Conservation (phyloP, 805 yeast genomes). For the Nakazawaea molendinolei region DNA sequence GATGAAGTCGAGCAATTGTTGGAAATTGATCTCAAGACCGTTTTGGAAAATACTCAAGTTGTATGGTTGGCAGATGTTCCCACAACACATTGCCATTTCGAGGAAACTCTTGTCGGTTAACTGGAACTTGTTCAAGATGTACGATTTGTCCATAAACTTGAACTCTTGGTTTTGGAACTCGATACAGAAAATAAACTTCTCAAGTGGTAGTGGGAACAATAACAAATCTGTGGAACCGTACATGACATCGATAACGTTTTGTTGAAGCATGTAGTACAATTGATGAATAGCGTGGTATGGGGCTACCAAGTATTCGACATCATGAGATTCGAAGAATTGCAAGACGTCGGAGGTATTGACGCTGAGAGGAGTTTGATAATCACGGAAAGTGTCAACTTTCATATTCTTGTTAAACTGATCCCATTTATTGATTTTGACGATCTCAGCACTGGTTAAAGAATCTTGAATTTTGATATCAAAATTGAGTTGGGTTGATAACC, state of each 20-base stretch:
- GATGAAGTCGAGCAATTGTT: conserved; percentile 25
- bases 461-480: conserved; percentile 19
- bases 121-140: conserved; percentile 53
- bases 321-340: conserved; percentile 45
- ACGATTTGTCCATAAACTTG: conserved; percentile 53
- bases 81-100: conserved; percentile 73
- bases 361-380: conserved; percentile 41
- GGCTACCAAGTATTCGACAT: conserved; percentile 64
- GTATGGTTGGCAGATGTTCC: conserved; percentile 66
- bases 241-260: conserved; percentile 58
- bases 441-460: conserved; percentile 27
- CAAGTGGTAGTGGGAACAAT: conserved; percentile 48
- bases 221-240: conserved; percentile 82
- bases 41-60: conserved; percentile 51
- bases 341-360: conserved; percentile 52
- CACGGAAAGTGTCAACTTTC: conserved; percentile 42
- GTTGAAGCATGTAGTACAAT: conserved; percentile 59
- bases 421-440: conserved; percentile 44
- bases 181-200: conserved; percentile 66
- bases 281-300: conserved; percentile 82
- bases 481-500: conserved; percentile 29
- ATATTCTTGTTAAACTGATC: conserved; percentile 26
- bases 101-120: conserved; percentile 60
- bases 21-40: conserved; percentile 18
- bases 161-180: conserved; percentile 62